Percentiles rank a stretch among this genome's conserved stretches.
These are phyloP conservation scores for Pleurotus cornucopiae DNA, from an alignment of 768 basidiomycete genomes.

Conservation along the genomic window DNA sequence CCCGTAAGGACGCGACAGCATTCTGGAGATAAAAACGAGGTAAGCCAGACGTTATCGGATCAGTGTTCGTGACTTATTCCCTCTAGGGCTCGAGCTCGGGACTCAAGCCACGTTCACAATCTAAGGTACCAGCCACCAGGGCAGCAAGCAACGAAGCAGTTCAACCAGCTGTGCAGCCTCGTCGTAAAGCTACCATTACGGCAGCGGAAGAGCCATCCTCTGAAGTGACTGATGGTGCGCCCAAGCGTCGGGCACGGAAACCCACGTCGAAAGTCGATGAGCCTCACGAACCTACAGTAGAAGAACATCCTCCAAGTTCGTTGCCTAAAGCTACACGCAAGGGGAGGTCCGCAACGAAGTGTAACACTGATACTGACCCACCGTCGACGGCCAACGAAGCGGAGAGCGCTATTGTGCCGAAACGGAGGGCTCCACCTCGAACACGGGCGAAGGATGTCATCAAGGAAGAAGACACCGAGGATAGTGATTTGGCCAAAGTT, in stretches of 20 bases:
- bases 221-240: background rate
- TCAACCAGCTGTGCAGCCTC: background rate
- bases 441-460: slow-evolving; percentile 13
- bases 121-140: background rate
- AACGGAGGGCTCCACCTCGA: slow-evolving; percentile 2
- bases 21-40: too few relatives aligned
- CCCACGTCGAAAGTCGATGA: background rate
- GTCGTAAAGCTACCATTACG: background rate
- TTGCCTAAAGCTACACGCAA: slow-evolving; percentile 1
- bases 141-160: background rate
- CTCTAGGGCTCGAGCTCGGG: background rate
- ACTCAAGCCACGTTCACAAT: background rate
- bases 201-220: background rate
- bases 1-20: background rate
- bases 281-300: background rate
- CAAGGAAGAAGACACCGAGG: slow-evolving; percentile 5
- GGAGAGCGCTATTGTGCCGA: background rate
- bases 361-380: background rate
- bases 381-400: background rate
- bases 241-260: slow-evolving; percentile 5
- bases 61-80: too few relatives aligned
- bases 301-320: background rate
- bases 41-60: too few relatives aligned
- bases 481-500: background rate
- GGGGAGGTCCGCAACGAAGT: background rate